phyloP scores from a whole-genome alignment of 768 basidiomycete species.

The Terana coerulea region DNA sequence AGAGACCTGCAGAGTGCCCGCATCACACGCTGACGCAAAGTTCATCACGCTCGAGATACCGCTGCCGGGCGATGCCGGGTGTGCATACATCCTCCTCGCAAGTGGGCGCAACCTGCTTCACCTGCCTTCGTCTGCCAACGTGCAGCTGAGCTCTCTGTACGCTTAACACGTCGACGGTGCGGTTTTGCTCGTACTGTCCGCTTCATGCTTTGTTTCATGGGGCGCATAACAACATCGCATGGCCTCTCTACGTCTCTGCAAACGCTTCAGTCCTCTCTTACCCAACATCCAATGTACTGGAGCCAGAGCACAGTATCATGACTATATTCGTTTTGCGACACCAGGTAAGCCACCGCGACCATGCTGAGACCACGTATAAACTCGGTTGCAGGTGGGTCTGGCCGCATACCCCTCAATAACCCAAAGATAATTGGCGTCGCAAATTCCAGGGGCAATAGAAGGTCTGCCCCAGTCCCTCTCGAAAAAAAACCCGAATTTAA shows the following conservation, averaged over 20 bases:
- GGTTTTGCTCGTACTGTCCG: not conserved
- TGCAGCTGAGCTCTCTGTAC: too few species aligned
- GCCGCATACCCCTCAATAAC: conserved; percentile 68
- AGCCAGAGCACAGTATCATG: conserved; percentile 48
- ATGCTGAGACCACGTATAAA: not conserved
- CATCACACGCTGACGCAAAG: not conserved
- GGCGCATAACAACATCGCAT: conserved; percentile 8
- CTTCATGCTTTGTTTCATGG: conserved; percentile 16
- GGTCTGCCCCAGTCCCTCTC: conserved; percentile 33
- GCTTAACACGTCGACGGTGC: not conserved
- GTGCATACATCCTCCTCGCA: too few species aligned
- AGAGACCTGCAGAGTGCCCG: too few species aligned
- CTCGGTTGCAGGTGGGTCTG: conserved; percentile 56
- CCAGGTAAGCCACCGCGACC: conserved; percentile 39
- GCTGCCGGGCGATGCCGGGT: not conserved
- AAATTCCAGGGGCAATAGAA: conserved; percentile 71
- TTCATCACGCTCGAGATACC: not conserved
- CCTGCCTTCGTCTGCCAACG: too few species aligned
- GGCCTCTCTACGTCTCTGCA: conserved; percentile 13
- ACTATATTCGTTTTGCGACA: conserved; percentile 56
- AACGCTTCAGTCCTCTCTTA: not conserved
- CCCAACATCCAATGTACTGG: not conserved
- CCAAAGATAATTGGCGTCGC: conserved; percentile 77
- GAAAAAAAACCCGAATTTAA: conserved; percentile 10
- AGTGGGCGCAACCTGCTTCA: not conserved